Evolutionary conservation across 2,329 filamentous ascomycete genomes (phyloP).

Genomic region (Didymella pomorum): DNA sequence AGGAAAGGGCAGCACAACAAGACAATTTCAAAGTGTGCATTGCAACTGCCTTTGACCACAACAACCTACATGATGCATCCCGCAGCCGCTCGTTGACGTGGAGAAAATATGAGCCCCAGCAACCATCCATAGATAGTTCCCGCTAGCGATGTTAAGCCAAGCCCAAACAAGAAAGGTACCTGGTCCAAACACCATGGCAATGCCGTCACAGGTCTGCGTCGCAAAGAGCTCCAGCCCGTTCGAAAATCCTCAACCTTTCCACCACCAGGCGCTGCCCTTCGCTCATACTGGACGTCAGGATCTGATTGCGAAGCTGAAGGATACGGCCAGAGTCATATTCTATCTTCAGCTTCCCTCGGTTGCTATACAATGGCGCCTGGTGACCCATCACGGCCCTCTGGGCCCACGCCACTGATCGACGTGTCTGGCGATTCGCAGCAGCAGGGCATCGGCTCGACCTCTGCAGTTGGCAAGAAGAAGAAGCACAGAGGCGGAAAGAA

Average conservation of each 20-base stretch:
- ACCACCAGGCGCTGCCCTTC: conserved; percentile 1
- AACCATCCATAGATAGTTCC: conserved; percentile 11
- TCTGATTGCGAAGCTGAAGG: neutral
- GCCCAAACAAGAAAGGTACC: conserved; percentile 5
- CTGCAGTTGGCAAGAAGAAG: conserved; percentile 66
- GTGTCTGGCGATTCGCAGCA: conserved; percentile 12
- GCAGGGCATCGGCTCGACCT: conserved; percentile 19
- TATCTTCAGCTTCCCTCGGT: neutral
- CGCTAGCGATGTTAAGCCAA: conserved; percentile 12
- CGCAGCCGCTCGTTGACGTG: neutral
- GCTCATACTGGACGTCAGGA: neutral
- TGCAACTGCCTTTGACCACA: neutral
- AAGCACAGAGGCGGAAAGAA: conserved; percentile 81
- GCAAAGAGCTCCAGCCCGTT: conserved; percentile 21
- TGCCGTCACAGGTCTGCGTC: conserved; percentile 4
- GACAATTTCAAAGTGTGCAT: no score
- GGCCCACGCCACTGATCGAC: conserved; percentile 16
- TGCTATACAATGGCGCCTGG: conserved; percentile 17
- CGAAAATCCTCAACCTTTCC: conserved; percentile 2
- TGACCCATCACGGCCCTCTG: conserved; percentile 12
- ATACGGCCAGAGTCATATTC: neutral
- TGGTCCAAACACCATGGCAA: conserved; percentile 2
- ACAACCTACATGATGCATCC: neutral
- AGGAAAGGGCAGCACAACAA: neutral
- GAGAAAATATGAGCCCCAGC: neutral